Evolutionary conservation across 2,329 filamentous ascomycete species (phyloP).

Genomic region (Alternaria gaisen): DNA sequence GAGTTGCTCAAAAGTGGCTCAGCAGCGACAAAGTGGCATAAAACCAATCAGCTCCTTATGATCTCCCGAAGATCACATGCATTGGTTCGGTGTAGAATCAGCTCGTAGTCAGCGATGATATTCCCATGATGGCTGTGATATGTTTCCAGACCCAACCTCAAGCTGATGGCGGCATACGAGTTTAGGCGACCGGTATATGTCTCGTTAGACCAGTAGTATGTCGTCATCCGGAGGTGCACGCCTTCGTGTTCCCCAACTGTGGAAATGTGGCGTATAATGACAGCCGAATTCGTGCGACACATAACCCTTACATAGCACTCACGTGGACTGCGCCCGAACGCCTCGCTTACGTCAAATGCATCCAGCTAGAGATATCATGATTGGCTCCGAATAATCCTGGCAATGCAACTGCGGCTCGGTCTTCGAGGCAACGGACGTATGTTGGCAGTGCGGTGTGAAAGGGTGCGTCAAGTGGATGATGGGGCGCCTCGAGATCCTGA

Average conservation of each 20-base stretch:
- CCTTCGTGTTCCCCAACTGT: background rate
- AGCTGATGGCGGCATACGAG: background rate
- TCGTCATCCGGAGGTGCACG: background rate
- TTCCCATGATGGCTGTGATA: background rate
- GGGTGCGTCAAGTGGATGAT: background rate
- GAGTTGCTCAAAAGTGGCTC: background rate
- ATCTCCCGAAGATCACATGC: background rate
- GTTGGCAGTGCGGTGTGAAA: constrained; percentile 9
- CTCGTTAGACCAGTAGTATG: background rate
- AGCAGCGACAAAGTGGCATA: background rate
- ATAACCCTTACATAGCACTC: constrained; percentile 10
- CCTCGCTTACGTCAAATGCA: constrained; percentile 7
- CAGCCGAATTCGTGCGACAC: constrained; percentile 7
- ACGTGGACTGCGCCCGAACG: constrained; percentile 16
- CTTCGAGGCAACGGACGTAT: background rate
- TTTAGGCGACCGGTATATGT: background rate
- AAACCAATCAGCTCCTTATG: background rate
- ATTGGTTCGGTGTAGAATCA: background rate
- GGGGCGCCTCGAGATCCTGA: background rate
- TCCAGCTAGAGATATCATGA: background rate
- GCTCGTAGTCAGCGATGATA: background rate
- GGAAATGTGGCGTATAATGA: constrained; percentile 9
- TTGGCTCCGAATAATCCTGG: background rate
- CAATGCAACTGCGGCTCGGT: background rate
- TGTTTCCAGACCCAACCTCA: background rate